Percentiles rank a stretch among this genome's conserved stretches.
Conservation (phyloP, 2,329 filamentous ascomycete genomes). For the Neoascochyta sp. region DNA sequence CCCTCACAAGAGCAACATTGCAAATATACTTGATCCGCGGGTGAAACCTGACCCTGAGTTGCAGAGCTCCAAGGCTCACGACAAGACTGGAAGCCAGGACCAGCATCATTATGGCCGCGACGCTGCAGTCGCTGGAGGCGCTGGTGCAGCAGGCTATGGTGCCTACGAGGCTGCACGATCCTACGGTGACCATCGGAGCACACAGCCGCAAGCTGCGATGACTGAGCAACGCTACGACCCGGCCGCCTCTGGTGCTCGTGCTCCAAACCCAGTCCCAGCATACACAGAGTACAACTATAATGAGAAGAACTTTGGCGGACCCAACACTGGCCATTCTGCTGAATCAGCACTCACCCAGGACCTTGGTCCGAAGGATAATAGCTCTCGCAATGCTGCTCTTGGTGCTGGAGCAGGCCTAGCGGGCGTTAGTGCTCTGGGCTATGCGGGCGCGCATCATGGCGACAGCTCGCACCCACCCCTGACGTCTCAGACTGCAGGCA, state of each 20-base stretch:
- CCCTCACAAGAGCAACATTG: constrained; percentile 31
- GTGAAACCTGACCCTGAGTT: constrained; percentile 29
- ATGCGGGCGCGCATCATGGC: constrained; percentile 4
- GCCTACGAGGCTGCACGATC: constrained; percentile 31
- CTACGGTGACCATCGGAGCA: constrained; percentile 29
- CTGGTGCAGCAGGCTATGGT: constrained; percentile 30
- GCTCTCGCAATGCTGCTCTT: constrained; percentile 23
- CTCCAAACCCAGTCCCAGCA: constrained; percentile 16
- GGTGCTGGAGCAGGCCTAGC: constrained; percentile 15
- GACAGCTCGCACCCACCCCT: constrained; percentile 1
- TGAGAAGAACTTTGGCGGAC: no score
- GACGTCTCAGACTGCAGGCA: no score
- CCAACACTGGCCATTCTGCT: constrained; percentile 6
- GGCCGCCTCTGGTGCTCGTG: constrained; percentile 17
- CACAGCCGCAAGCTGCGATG: constrained; percentile 28
- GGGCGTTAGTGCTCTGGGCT: constrained; percentile 4
- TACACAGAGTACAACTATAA: constrained; percentile 19
- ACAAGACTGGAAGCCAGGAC: constrained; percentile 9
- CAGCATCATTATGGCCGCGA: constrained; percentile 25
- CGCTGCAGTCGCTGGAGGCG: constrained; percentile 28
- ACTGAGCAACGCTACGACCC: constrained; percentile 32
- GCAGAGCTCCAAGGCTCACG: constrained; percentile 28
- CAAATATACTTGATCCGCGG: constrained; percentile 31
- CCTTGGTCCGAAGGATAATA: constrained; percentile 6
- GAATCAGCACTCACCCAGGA: constrained; percentile 1